phyloP scores from a whole-genome alignment of 2,329 filamentous ascomycete species.

The Xylariaceae sp. region DNA sequence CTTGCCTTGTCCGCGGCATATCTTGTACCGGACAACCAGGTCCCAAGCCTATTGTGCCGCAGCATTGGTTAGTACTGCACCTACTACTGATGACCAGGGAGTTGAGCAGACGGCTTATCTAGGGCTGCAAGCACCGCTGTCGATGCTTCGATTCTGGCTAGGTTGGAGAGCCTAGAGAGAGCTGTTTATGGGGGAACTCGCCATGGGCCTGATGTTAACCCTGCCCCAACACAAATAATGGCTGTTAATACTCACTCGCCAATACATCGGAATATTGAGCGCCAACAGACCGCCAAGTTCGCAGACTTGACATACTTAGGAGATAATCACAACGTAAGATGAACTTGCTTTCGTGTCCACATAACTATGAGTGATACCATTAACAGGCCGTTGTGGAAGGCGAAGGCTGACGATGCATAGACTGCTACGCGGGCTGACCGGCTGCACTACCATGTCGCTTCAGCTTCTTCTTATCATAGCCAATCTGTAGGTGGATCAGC shows the following conservation, averaged over 20 bases:
- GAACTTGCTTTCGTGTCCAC: too few relatives aligned
- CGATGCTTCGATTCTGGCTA: conserved; percentile 31
- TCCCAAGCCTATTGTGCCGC: neutral
- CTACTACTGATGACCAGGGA: neutral
- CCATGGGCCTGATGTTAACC: neutral
- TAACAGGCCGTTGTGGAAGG: neutral
- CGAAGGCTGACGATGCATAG: conserved; percentile 12
- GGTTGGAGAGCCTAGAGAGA: conserved; percentile 37
- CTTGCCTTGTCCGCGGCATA: conserved; percentile 36
- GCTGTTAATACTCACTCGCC: neutral
- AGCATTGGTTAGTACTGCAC: conserved; percentile 12
- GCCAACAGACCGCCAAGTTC: conserved; percentile 24
- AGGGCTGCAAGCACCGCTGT: neutral
- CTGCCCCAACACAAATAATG: conserved; percentile 3
- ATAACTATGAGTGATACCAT: neutral
- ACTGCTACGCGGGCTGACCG: neutral
- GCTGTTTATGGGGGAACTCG: conserved; percentile 33
- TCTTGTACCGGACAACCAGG: conserved; percentile 30
- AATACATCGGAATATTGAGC: conserved; percentile 23
- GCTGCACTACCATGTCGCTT: conserved; percentile 13
- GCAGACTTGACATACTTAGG: conserved; percentile 26
- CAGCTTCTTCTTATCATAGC: conserved; percentile 11
- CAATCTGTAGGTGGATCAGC: neutral
- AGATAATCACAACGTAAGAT: conserved; percentile 19
- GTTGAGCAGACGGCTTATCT: conserved; percentile 2